phyloP scores from a whole-genome alignment of 2,329 filamentous ascomycete genomes.

The Mycogone perniciosa region DNA sequence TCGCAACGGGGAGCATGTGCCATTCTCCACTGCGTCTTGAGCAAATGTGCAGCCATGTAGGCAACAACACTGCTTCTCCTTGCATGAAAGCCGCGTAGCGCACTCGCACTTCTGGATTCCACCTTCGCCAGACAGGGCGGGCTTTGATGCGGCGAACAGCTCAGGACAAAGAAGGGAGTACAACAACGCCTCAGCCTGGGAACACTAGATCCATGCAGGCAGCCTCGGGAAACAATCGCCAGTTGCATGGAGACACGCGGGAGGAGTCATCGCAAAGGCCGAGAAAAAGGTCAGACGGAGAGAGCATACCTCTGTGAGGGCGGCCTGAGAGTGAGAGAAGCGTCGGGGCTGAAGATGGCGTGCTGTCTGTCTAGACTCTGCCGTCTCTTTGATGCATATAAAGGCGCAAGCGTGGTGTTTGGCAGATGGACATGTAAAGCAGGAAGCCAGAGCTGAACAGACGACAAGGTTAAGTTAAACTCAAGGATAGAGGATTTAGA shows the following conservation, averaged over 20 bases:
- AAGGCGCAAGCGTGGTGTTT: background rate
- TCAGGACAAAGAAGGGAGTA: slow-evolving; percentile 1
- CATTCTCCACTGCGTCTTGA: too few relatives aligned
- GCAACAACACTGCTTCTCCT: too few relatives aligned
- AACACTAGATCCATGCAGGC: slow-evolving; percentile 27
- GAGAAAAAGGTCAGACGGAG: slow-evolving; percentile 18
- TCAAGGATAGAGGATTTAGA: slow-evolving; percentile 7
- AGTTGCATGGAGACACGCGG: slow-evolving; percentile 21
- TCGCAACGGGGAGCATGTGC: background rate
- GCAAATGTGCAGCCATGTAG: too few relatives aligned
- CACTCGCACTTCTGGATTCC: background rate
- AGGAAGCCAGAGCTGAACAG: slow-evolving; percentile 2
- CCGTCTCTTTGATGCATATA: too few relatives aligned
- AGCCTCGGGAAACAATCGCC: slow-evolving; percentile 24
- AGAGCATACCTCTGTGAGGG: background rate
- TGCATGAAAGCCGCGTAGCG: background rate
- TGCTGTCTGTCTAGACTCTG: background rate
- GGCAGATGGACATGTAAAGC: background rate
- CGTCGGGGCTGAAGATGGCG: background rate
- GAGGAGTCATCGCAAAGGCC: slow-evolving; percentile 12
- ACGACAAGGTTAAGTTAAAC: slow-evolving; percentile 10
- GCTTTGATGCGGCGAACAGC: background rate
- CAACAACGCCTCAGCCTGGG: slow-evolving; percentile 14
- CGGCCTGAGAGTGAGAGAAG: too few relatives aligned
- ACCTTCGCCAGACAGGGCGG: background rate